A percentile compares a stretch with the other conserved stretches of the same genome.
Conservation (phyloP, 176 grass and related monocot genomes). For the Dactylis glomerata region DNA sequence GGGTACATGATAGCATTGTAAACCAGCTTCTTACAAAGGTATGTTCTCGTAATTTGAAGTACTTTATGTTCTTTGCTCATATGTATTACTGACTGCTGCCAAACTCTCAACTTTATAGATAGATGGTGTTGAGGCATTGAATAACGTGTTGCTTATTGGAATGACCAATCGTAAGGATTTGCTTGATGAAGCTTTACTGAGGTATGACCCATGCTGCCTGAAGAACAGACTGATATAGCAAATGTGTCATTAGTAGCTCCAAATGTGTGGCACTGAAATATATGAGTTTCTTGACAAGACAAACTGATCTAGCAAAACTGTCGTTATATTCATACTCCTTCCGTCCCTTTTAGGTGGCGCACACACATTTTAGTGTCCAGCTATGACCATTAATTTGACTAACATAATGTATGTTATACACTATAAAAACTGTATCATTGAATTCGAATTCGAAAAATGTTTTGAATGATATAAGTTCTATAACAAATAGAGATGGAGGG, state of each 20-base stretch:
- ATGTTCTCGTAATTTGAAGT: constrained; percentile 19
- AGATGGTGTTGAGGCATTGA: constrained; percentile 93
- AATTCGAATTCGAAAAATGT: too few relatives aligned
- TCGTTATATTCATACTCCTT: neutral
- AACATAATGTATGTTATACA: too few relatives aligned
- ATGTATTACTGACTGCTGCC: constrained; percentile 14
- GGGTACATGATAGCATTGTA: constrained; percentile 94
- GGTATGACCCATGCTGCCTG: constrained; percentile 31
- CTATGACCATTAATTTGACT: too few relatives aligned
- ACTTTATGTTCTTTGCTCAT: constrained; percentile 20
- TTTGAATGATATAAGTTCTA: too few relatives aligned
- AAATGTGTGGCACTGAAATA: neutral
- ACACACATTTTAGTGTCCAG: too few relatives aligned
- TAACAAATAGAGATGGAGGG: too few relatives aligned
- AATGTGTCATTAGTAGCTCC: neutral
- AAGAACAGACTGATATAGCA: constrained; percentile 1
- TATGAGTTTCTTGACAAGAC: constrained; percentile 6
- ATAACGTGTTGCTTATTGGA: constrained; percentile 98
- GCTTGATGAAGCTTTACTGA: constrained; percentile 92
- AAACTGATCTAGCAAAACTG: constrained; percentile 1
- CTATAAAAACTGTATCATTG: too few relatives aligned
- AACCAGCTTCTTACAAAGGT: constrained; percentile 99
- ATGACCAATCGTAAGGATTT: constrained; percentile 99
- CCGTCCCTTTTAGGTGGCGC: too few relatives aligned
- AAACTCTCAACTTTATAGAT: constrained; percentile 58